Evolutionary conservation across 257 asterid genomes (phyloP).

Genomic region (Ocimum tenuiflorum): DNA sequence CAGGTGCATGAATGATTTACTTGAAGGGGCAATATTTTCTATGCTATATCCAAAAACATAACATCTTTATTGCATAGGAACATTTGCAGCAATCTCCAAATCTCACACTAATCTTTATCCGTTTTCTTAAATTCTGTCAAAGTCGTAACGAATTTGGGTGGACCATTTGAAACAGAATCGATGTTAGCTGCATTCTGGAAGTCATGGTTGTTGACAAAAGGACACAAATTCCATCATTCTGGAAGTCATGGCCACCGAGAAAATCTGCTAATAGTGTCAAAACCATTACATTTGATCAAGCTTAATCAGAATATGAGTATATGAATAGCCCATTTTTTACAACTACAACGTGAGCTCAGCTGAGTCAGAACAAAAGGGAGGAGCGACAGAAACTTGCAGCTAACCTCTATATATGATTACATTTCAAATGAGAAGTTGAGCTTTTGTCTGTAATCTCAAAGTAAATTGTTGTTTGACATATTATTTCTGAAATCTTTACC

Average conservation of each 20-base stretch:
- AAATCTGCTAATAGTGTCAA: not conserved
- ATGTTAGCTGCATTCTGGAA: not conserved
- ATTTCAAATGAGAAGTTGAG: not conserved
- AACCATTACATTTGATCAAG: not conserved
- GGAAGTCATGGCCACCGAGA: too few relatives aligned
- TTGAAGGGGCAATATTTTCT: conserved; percentile 8
- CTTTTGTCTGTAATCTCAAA: too few relatives aligned
- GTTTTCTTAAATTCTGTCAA: not conserved
- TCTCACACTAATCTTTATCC: not conserved
- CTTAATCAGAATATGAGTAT: not conserved
- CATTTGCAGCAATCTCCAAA: not conserved
- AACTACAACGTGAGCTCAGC: not conserved
- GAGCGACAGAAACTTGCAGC: not conserved
- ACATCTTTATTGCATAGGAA: conserved; percentile 12
- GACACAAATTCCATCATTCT: not conserved
- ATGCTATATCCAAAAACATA: not conserved
- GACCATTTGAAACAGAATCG: not conserved
- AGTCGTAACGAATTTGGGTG: not conserved
- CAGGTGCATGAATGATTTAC: conserved; percentile 24
- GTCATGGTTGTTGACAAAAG: too few relatives aligned
- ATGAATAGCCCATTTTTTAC: not conserved
- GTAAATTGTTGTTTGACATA: not conserved
- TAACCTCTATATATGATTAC: not conserved
- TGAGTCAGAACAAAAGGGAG: not conserved
- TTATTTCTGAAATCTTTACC: not conserved